Conservation (phyloP, 2,329 filamentous ascomycete species). For the Neofusicoccum parvum region DNA sequence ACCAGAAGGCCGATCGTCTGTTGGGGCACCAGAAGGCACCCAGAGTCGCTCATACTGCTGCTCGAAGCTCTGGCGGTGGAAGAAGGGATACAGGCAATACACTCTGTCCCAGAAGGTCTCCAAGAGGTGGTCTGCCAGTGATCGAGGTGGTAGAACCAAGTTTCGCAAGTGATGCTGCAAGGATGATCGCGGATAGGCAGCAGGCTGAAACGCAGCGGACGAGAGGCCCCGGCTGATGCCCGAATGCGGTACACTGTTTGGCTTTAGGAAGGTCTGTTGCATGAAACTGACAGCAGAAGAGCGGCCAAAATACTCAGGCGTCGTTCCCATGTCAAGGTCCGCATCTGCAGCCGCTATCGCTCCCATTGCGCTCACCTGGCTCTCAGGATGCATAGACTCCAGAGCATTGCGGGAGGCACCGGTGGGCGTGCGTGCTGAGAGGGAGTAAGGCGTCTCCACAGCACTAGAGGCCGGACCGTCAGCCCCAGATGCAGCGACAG, state of each 20-base stretch:
- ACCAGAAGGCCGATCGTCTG: background rate
- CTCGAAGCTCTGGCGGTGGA: background rate
- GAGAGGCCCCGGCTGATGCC: background rate
- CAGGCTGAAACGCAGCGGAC: background rate
- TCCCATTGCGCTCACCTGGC: background rate
- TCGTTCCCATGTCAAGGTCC: background rate
- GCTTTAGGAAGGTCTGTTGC: background rate
- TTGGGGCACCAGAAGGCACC: background rate
- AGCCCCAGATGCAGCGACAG: no score
- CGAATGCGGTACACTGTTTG: background rate
- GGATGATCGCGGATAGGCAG: background rate
- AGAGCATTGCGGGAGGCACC: background rate
- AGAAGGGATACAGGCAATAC: background rate
- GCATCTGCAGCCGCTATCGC: background rate
- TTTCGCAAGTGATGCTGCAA: background rate
- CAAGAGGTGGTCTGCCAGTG: background rate
- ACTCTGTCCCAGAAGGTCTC: background rate
- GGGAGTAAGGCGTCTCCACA: background rate
- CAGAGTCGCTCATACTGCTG: background rate
- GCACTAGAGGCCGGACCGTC: background rate
- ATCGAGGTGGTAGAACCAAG: background rate
- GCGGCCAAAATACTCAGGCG: background rate
- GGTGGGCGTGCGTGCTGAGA: background rate
- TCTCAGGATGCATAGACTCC: background rate
- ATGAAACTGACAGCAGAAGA: background rate